Percentiles rank a stretch among this genome's conserved stretches.
Conservation (phyloP, 768 basidiomycete genomes). For the Cyclocybe aegerita region DNA sequence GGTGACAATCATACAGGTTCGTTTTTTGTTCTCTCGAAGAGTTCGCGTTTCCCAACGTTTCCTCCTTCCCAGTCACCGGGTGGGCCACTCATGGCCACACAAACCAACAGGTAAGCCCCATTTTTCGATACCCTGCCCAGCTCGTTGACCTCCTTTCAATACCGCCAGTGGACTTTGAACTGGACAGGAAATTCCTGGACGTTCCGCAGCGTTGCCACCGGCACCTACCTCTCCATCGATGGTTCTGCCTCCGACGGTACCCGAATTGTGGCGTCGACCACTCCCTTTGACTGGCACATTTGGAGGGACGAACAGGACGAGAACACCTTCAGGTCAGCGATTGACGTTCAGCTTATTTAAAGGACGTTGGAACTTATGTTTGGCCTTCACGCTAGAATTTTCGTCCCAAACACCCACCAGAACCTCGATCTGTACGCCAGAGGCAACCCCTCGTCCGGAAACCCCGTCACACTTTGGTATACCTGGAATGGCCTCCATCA, state of each 20-base stretch:
- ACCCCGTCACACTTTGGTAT: constrained; percentile 45
- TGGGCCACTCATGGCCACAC: constrained; percentile 37
- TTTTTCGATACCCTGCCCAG: not conserved
- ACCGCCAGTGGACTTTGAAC: constrained; percentile 46
- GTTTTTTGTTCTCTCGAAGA: constrained; percentile 13
- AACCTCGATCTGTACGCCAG: constrained; percentile 48
- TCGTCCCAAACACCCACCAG: constrained; percentile 38
- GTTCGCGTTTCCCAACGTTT: not conserved
- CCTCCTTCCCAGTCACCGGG: constrained; percentile 42
- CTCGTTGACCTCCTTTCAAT: not conserved
- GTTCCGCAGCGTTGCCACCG: constrained; percentile 41
- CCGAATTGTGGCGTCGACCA: constrained; percentile 33
- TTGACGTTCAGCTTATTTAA: not conserved
- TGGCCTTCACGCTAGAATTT: constrained; percentile 36
- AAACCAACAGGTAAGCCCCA: constrained; percentile 46
- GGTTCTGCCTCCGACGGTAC: constrained; percentile 41
- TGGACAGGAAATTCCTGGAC: constrained; percentile 37
- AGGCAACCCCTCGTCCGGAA: constrained; percentile 45
- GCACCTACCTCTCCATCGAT: constrained; percentile 38
- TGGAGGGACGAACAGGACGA: constrained; percentile 41
- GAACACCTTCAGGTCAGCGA: constrained; percentile 37
- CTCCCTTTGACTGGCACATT: constrained; percentile 48
- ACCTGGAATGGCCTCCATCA: constrained; percentile 52
- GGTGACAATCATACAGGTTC: constrained; percentile 45
- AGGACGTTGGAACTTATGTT: not conserved